Base-by-base conservation (phyloP, 2,329 filamentous ascomycete species). In the Cladosporium sp. region DNA sequence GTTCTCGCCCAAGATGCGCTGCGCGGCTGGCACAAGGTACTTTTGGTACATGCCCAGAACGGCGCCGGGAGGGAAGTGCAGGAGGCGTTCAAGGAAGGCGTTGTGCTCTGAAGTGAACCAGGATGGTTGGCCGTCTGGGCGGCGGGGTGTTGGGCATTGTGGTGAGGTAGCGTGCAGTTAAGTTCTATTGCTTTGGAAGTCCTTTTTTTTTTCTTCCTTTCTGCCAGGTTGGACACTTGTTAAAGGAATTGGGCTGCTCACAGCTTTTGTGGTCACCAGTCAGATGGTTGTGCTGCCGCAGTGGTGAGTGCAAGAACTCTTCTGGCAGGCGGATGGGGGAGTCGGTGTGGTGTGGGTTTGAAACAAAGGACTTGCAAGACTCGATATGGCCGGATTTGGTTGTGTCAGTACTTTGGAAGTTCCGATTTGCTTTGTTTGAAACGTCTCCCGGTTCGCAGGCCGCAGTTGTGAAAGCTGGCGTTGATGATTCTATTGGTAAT, bases 101-200 rank as follows among this genome's bases (percentile, higher is more conserved):
- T 62, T 62, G 31, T 62, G 59, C 3, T 33, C n/a, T 12, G 18
- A 8, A 7, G 59, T 52, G 44, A 62, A 62, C 59, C 59, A 62
- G 18, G 59, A 44, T 23, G 33, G 28, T 26, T 26, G n/a, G 46
- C 44, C 29, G 59, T 44, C 37, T 33, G 33, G 55, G 55, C 16
- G n/a, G 21, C 26, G 35, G 21, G n/a, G 55, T 35, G 35, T 53
- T 6, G 14, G 26, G 18, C 26, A 53, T 53, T 53, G 16, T 53
- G 23, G 18, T 52, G 23, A 28, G 49, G 8, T 29, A 31, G 49
- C 10, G 49, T 18, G 28, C 18, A 16, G 50, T 29, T 29, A 6
- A 7, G 18, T 35, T 14, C 8, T 35, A 2, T 35, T 33, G 31
- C 10, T 33, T 33, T 33, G 33, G 16, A 6, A 7, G 37, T 21